Conservation (phyloP, 805 yeast species). For the Metschnikowia kunwiensis region DNA sequence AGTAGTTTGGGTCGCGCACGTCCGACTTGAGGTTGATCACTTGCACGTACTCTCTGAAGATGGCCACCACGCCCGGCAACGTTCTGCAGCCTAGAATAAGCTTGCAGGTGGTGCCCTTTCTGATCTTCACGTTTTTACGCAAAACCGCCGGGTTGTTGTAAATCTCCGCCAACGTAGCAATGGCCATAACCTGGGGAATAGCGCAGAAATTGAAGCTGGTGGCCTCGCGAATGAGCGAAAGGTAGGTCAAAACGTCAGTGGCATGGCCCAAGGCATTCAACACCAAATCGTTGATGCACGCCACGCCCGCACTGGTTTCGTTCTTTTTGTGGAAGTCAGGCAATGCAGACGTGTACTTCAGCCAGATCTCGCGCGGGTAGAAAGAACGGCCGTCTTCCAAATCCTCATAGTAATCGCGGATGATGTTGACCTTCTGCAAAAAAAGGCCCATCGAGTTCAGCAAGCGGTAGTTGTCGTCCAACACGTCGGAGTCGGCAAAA, state of each 20-base stretch:
- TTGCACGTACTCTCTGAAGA: slow-evolving; percentile 72
- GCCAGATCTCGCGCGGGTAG: slow-evolving; percentile 96
- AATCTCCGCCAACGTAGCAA: slow-evolving; percentile 85
- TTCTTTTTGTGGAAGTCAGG: slow-evolving; percentile 49
- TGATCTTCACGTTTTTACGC: slow-evolving; percentile 72
- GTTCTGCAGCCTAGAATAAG: slow-evolving; percentile 73
- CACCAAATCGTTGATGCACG: slow-evolving; percentile 79
- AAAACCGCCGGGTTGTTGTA: slow-evolving; percentile 78
- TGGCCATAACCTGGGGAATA: slow-evolving; percentile 98
- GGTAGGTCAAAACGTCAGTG: slow-evolving; percentile 69
- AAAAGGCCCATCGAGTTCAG: slow-evolving; percentile 91
- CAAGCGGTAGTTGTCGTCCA: slow-evolving; percentile 52
- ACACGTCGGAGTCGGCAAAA: slow-evolving; percentile 53
- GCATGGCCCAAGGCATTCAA: slow-evolving; percentile 76
- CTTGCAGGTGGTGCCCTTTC: slow-evolving; percentile 82
- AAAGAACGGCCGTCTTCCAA: slow-evolving; percentile 87
- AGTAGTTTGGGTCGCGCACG: slow-evolving; percentile 82
- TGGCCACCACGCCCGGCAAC: slow-evolving; percentile 67
- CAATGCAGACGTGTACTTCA: slow-evolving; percentile 65
- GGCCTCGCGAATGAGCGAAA: slow-evolving; percentile 74
- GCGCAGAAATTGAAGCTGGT: slow-evolving; percentile 89
- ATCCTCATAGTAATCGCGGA: slow-evolving; percentile 92
- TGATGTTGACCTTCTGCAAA: slow-evolving; percentile 92
- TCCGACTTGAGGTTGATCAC: slow-evolving; percentile 74
- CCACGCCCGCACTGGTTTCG: slow-evolving; percentile 57